phyloP scores from a whole-genome alignment of 2,329 filamentous ascomycete genomes.

The Xylariales sp. region DNA sequence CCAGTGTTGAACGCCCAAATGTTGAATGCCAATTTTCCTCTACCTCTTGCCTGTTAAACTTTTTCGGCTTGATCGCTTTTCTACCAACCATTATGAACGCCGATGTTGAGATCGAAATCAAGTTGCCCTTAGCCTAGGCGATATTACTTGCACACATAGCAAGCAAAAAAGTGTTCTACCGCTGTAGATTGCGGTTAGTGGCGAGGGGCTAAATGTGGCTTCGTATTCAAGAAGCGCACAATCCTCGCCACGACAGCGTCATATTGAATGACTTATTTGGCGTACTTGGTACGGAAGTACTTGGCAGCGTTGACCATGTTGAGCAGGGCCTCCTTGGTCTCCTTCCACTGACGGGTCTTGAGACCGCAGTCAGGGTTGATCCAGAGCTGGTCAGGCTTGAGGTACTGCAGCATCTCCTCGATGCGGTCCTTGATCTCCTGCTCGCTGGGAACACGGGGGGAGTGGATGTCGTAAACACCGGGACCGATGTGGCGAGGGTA shows the following conservation, averaged over 20 bases:
- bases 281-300: slow-evolving; percentile 87
- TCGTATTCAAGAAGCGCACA: no score
- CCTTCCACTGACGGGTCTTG: slow-evolving; percentile 97
- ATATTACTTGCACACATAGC: no score
- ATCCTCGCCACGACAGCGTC: no score
- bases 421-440: slow-evolving; percentile 98
- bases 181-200: no score
- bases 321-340: slow-evolving; percentile 92
- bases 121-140: no score
- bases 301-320: slow-evolving; percentile 99
- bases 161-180: no score
- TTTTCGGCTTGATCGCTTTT: slow-evolving; percentile 26
- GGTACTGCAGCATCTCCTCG: slow-evolving; percentile 95
- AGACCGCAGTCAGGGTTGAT: slow-evolving; percentile 99
- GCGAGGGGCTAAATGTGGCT: no score
- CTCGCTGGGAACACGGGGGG: slow-evolving; percentile 92
- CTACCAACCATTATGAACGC: slow-evolving; percentile 37
- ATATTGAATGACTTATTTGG: slow-evolving; percentile 61
- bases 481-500: slow-evolving; percentile 98
- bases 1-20: slow-evolving; percentile 31
- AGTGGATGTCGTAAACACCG: slow-evolving; percentile 99
- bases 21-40: no score
- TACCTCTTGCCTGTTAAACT: slow-evolving; percentile 23
- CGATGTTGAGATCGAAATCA: slow-evolving; percentile 56
- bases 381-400: slow-evolving; percentile 98